phyloP scores from a whole-genome alignment of 805 yeast genomes.

The Komagataella populi region DNA sequence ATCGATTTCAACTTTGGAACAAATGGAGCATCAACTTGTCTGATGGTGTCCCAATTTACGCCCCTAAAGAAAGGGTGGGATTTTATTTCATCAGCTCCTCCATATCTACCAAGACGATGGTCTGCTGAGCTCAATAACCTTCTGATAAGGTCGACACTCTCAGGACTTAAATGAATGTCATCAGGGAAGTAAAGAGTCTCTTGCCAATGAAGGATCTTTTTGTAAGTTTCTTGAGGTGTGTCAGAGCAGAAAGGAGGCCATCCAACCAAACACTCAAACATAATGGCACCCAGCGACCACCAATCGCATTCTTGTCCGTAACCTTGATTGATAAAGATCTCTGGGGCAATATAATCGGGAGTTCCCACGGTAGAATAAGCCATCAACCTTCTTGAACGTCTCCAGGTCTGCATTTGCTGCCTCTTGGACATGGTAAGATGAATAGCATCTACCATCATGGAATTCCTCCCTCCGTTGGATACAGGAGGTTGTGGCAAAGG shows the following conservation, averaged over 20 bases:
- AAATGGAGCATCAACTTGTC: slow-evolving; percentile 86
- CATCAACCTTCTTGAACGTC: slow-evolving; percentile 82
- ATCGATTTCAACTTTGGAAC: slow-evolving; percentile 84
- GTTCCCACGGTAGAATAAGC: slow-evolving; percentile 96
- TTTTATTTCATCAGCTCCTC: slow-evolving; percentile 89
- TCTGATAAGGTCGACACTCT: slow-evolving; percentile 76
- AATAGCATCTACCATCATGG: slow-evolving; percentile 87
- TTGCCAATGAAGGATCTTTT: slow-evolving; percentile 84
- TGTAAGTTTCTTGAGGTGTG: slow-evolving; percentile 86
- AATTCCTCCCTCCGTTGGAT: slow-evolving; percentile 40
- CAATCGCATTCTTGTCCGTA: slow-evolving; percentile 96
- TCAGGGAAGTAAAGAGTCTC: slow-evolving; percentile 83
- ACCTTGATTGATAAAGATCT: slow-evolving; percentile 83
- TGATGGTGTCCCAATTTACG: slow-evolving; percentile 86
- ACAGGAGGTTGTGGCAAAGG: slow-evolving; percentile 12
- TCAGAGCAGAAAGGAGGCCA: slow-evolving; percentile 97
- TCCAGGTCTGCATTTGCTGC: slow-evolving; percentile 94
- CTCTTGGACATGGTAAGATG: slow-evolving; percentile 90
- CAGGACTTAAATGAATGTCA: slow-evolving; percentile 79
- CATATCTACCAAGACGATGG: slow-evolving; percentile 68
- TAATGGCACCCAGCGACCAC: slow-evolving; percentile 96
- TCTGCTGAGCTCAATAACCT: slow-evolving; percentile 68
- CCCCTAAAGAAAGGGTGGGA: slow-evolving; percentile 88
- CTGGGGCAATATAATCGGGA: slow-evolving; percentile 94
- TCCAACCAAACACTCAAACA: slow-evolving; percentile 92